Evolutionary conservation across 768 basidiomycete genomes (phyloP), one percentile per base, ranked within the genome.

Genomic region (Cystobasidium ongulense): DNA sequence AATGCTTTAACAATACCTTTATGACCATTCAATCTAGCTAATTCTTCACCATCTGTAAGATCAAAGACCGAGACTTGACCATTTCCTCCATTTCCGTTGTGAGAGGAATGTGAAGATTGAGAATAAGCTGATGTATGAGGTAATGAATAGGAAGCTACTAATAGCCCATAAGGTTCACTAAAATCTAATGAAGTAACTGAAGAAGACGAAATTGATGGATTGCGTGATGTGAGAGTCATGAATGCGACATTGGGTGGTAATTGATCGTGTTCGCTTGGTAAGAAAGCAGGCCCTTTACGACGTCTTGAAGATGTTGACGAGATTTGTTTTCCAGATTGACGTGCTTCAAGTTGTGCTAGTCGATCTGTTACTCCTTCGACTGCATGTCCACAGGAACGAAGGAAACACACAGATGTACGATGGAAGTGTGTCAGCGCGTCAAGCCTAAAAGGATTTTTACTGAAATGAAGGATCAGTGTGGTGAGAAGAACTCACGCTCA

Each of bases 211-310:
- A 99, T 88, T 0, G 91, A 89, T 0, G 97, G 95, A 61, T 87
- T 87, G 50, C 88, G 85, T 36, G 84, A 1, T 92, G 38, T 10
- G 3, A 75, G 77, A 82, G 91, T 92, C 94, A 99, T 98, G 82
- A 99, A 99, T 15, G 95, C 96, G 4, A 98, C 87, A 0, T 92
- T 92, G 8, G 88, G 86, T 10, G 96, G 96, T 35, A 99, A 84
- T 66, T 96, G 92, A 77, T 93, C 92, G 77, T 99, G 96, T 80
- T 98, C 96, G 21, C 93, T 96, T 2, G 96, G 96, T 59, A 99
- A 81, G 84, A 99, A 98, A 21, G 91, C 91, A 0, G 95, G 94
- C 1, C 95, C 94, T 89, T 74, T 50, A 29, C 65, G 46, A 15
- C 78, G 25, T 18, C 76, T 46, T 1, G 76, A 76, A 0, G 74